A percentile compares a stretch with the other conserved stretches of the same genome.
Evolutionary conservation across 108 stramenopile genomes (phyloP).

Genomic region (Parietichytrium sp.): DNA sequence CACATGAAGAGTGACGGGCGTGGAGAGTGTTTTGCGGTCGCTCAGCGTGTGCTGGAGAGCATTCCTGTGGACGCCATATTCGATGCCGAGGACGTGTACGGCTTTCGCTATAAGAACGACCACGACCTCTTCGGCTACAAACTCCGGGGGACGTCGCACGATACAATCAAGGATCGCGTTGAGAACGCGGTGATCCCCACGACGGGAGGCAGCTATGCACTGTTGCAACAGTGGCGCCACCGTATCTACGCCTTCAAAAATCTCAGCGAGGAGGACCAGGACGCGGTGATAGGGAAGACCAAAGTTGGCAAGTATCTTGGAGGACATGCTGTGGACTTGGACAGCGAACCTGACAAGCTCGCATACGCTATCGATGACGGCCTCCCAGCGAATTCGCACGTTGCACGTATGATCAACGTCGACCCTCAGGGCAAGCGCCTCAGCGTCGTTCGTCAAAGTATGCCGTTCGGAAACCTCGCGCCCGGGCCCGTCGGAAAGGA

Average conservation of each 20-base stretch:
- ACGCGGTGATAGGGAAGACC: neutral
- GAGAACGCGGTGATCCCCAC: neutral
- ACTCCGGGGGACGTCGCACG: neutral
- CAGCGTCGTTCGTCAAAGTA: neutral
- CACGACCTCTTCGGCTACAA: neutral
- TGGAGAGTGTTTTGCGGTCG: neutral
- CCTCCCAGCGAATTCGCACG: slow-evolving; percentile 23
- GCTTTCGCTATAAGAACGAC: neutral
- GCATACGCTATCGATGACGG: slow-evolving; percentile 1
- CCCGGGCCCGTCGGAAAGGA: slow-evolving; percentile 11
- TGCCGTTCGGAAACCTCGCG: neutral
- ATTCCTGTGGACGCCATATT: neutral
- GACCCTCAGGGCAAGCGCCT: neutral
- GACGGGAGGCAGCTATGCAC: neutral
- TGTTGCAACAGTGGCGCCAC: neutral
- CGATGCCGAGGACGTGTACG: slow-evolving; percentile 14
- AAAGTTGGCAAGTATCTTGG: slow-evolving; percentile 1
- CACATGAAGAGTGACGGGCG: neutral
- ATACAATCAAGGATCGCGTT: neutral
- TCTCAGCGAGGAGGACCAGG: neutral
- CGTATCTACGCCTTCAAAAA: neutral
- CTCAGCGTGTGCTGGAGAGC: neutral
- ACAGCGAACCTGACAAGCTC: slow-evolving; percentile 13
- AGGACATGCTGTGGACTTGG: neutral
- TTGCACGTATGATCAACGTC: neutral